These are phyloP conservation scores for Rhynchospora pubera DNA, from an alignment of 176 grass and related monocot species.

Conservation along the genomic window DNA sequence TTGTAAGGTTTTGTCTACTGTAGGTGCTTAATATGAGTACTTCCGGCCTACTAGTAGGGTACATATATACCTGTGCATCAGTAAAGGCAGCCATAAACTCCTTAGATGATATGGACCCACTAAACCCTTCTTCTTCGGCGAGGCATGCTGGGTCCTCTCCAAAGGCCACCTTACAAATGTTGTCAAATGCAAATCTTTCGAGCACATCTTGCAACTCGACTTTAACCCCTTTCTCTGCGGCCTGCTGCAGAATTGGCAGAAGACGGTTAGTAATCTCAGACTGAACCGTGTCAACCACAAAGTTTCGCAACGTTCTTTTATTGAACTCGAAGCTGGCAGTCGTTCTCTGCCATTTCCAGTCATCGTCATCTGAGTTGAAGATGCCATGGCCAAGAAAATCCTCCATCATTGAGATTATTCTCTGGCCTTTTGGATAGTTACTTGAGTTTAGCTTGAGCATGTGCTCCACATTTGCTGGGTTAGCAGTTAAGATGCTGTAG, in stretches of 20 bases:
- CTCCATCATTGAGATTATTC: background rate
- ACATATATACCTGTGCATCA: conserved; percentile 15
- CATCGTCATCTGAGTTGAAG: conserved; percentile 39
- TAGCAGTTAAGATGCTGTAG: conserved; percentile 20
- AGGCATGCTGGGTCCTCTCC: conserved; percentile 47
- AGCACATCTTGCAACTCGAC: conserved; percentile 29
- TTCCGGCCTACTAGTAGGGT: too few relatives aligned
- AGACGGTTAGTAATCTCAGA: conserved; percentile 24
- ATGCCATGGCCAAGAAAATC: conserved; percentile 38
- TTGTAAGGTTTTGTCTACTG: too few relatives aligned
- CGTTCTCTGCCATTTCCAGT: conserved; percentile 34
- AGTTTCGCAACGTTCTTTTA: conserved; percentile 20
- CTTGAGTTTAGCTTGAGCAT: conserved; percentile 28
- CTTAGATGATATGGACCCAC: background rate
- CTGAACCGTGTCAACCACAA: conserved; percentile 23
- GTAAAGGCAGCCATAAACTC: conserved; percentile 31
- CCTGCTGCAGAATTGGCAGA: conserved; percentile 9
- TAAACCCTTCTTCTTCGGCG: background rate
- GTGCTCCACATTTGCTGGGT: conserved; percentile 35
- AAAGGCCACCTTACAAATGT: conserved; percentile 45
- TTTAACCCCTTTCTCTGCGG: background rate
- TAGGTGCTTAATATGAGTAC: too few relatives aligned
- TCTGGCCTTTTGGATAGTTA: conserved; percentile 27
- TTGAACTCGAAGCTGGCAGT: conserved; percentile 34
- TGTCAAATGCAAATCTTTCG: conserved; percentile 46